Percentiles rank a stretch among this genome's conserved stretches.
phyloP scores from a whole-genome alignment of 805 yeast species.

The Metschnikowia borealis region DNA sequence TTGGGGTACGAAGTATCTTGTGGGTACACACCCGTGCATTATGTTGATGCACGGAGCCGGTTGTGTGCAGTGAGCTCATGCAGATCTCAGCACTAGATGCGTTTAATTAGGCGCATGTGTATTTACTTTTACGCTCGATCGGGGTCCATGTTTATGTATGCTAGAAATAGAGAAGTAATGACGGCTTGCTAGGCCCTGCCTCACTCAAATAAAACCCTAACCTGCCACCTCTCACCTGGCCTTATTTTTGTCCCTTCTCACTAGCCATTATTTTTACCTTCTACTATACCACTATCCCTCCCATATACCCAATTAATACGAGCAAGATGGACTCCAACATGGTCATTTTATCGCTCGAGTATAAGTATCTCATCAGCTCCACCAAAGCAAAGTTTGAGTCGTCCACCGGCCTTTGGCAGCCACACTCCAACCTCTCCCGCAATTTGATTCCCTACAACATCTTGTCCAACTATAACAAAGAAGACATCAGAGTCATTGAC shows the following conservation, averaged over 20 bases:
- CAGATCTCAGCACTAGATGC: not conserved
- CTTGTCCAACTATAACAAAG: slow-evolving; percentile 8
- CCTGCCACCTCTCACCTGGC: not conserved
- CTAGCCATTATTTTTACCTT: too few species aligned
- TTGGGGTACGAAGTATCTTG: not conserved
- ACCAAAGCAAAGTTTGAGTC: slow-evolving; percentile 23
- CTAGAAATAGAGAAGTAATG: not conserved
- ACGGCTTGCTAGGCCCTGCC: not conserved
- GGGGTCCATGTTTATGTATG: slow-evolving; percentile 2
- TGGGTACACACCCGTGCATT: not conserved
- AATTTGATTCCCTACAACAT: slow-evolving; percentile 15
- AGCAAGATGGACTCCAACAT: slow-evolving; percentile 17
- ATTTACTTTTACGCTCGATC: slow-evolving; percentile 5
- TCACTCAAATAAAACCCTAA: not conserved
- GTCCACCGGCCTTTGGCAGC: slow-evolving; percentile 33
- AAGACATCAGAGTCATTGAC: slow-evolving; percentile 15
- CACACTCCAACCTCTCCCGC: slow-evolving; percentile 14
- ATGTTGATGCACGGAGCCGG: not conserved
- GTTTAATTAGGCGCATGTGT: slow-evolving; percentile 2
- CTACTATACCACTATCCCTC: not conserved
- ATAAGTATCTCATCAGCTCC: slow-evolving; percentile 23
- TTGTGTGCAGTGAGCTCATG: not conserved
- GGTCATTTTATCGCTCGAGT: slow-evolving; percentile 26
- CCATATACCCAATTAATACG: not conserved
- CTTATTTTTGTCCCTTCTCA: not conserved